Conservation (phyloP, 2,329 filamentous ascomycete genomes). For the Diplodia sapinea region DNA sequence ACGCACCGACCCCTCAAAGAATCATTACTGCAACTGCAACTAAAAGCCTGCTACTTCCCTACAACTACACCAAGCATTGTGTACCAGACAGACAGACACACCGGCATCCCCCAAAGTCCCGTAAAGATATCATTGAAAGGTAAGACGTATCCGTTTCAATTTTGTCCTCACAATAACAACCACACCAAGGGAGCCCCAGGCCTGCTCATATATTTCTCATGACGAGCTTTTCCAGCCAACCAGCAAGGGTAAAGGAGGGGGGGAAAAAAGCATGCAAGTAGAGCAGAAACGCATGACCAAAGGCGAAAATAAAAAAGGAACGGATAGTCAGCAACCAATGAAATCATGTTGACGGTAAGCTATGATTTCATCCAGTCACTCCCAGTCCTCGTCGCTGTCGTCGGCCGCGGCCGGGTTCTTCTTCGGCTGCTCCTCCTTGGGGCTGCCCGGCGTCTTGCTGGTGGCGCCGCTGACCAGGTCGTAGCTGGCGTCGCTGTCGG, state of each 20-base stretch:
- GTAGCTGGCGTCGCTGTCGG: constrained; percentile 94
- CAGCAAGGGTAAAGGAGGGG: background rate
- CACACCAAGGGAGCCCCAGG: background rate
- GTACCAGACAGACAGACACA: background rate
- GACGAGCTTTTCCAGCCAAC: background rate
- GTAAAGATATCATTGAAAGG: background rate
- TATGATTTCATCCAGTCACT: constrained; percentile 54
- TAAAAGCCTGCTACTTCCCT: background rate
- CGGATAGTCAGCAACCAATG: constrained; percentile 24
- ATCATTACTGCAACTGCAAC: background rate
- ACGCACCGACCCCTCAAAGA: background rate
- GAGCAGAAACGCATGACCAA: background rate
- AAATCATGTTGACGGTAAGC: constrained; percentile 3
- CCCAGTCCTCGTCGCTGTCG: constrained; percentile 78
- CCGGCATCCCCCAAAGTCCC: background rate
- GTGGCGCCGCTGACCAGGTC: constrained; percentile 80
- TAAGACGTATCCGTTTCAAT: background rate
- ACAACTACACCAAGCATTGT: background rate
- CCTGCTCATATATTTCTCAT: background rate
- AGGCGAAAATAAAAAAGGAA: background rate
- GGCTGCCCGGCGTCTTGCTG: constrained; percentile 75
- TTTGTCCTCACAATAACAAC: background rate
- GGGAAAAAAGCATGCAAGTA: background rate
- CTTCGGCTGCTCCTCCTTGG: constrained; percentile 56
- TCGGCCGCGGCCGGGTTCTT: constrained; percentile 50